Conservation (phyloP, 1,139 yeast genomes). For the Arxiozyma telluris region DNA sequence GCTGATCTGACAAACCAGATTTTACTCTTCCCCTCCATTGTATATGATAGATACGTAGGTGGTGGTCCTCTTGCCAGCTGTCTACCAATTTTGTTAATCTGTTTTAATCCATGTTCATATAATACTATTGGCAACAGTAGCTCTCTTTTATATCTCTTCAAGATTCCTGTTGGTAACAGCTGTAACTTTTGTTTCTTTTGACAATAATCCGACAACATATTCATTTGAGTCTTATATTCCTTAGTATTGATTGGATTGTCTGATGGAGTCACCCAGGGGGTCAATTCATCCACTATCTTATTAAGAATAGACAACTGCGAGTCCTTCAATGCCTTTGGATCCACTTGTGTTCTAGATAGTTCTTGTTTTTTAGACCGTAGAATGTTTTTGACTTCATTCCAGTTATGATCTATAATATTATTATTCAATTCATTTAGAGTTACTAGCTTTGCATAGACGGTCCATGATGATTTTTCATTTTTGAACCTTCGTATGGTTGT, state of each 20-base stretch:
- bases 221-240: slow-evolving; percentile 8
- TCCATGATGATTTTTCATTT: slow-evolving; percentile 23
- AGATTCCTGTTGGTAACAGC: slow-evolving; percentile 13
- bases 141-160: slow-evolving; percentile 13
- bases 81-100: slow-evolving; percentile 13
- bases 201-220: slow-evolving; percentile 15
- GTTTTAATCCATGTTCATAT: slow-evolving; percentile 17
- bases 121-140: slow-evolving; percentile 24
- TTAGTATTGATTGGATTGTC: neutral
- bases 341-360: neutral
- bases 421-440: slow-evolving; percentile 12
- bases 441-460: slow-evolving; percentile 12
- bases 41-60: slow-evolving; percentile 15
- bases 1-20: slow-evolving; percentile 29
- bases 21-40: slow-evolving; percentile 20
- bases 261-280: slow-evolving; percentile 1
- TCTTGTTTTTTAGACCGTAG: neutral
- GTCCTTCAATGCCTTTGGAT: neutral
- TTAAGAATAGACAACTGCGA: neutral
- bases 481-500: slow-evolving; percentile 12
- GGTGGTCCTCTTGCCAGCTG: slow-evolving; percentile 24
- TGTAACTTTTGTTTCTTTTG: slow-evolving; percentile 10
- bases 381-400: neutral
- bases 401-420: slow-evolving; percentile 1
- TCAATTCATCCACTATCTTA: neutral